Percentiles rank a stretch among this genome's conserved stretches.
Conservation (phyloP, 805 yeast genomes). For the Cephaloascus fragrans region DNA sequence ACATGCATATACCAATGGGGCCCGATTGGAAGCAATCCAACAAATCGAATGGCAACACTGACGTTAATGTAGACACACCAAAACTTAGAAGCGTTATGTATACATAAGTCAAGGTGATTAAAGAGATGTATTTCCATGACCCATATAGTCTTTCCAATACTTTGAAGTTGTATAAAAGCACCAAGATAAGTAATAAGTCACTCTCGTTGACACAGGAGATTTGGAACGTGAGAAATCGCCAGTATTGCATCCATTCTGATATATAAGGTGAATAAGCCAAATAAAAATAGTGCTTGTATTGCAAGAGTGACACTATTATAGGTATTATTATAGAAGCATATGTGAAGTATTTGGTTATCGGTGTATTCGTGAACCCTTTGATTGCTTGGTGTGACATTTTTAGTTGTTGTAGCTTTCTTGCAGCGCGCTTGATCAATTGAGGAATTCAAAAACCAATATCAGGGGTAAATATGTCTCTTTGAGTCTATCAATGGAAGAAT, state of each 20-base stretch:
- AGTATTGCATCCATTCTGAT: constrained; percentile 44
- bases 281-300: constrained; percentile 30
- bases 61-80: constrained; percentile 31
- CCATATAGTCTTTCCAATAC: constrained; percentile 51
- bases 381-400: constrained; percentile 21
- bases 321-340: constrained; percentile 24
- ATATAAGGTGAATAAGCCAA: constrained; percentile 45
- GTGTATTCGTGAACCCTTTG: constrained; percentile 30
- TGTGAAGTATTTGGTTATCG: constrained; percentile 29
- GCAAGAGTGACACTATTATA: constrained; percentile 30
- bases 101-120: constrained; percentile 29
- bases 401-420: not conserved
- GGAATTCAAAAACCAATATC: not conserved
- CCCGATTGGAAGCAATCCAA: constrained; percentile 26
- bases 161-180: constrained; percentile 42
- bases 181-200: constrained; percentile 36
- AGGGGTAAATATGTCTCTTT: too few species aligned
- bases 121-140: constrained; percentile 39
- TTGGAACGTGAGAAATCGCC: constrained; percentile 43
- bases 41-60: constrained; percentile 8
- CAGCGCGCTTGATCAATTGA: not conserved
- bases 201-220: constrained; percentile 48
- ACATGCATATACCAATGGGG: constrained; percentile 27
- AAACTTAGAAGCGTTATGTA: constrained; percentile 37
- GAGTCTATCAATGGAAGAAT: too few species aligned